phyloP scores from a whole-genome alignment of 768 basidiomycete genomes.

The Lentinula raphanica region DNA sequence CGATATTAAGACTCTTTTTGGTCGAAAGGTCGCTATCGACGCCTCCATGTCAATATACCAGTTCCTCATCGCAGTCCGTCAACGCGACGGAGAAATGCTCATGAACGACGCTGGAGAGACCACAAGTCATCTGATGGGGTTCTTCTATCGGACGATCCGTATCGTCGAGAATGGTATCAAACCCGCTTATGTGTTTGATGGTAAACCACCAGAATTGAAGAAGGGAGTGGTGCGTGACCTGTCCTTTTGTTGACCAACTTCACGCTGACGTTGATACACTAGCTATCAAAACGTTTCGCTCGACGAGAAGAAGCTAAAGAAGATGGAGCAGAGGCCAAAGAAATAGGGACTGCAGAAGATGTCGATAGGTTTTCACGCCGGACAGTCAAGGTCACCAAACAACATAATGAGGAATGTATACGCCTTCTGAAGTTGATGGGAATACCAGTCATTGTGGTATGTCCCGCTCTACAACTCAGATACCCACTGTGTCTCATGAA shows the following conservation, averaged over 20 bases:
- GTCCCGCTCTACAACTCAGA: constrained; percentile 19
- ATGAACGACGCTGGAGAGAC: constrained; percentile 98
- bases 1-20: constrained; percentile 95
- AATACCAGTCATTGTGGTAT: constrained; percentile 87
- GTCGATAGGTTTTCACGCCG: constrained; percentile 86
- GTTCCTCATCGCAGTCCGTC: constrained; percentile 95
- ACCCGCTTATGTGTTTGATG: constrained; percentile 96
- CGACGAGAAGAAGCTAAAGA: constrained; percentile 89
- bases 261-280: constrained; percentile 4
- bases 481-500: constrained; percentile 4
- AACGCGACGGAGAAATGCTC: constrained; percentile 93
- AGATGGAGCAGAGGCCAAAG: constrained; percentile 94
- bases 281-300: constrained; percentile 97
- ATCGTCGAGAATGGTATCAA: constrained; percentile 99
- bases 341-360: constrained; percentile 90
- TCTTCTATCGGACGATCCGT: constrained; percentile 95
- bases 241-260: background rate
- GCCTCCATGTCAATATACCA: constrained; percentile 97
- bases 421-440: constrained; percentile 90
- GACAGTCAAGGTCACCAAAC: constrained; percentile 89
- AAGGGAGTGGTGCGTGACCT: constrained; percentile 79
- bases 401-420: constrained; percentile 95
- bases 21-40: constrained; percentile 97
- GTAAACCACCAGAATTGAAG: constrained; percentile 96
- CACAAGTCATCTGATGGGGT: constrained; percentile 97